Conservation (phyloP, 768 basidiomycete species). For the Leucosporidium yakuticum region DNA sequence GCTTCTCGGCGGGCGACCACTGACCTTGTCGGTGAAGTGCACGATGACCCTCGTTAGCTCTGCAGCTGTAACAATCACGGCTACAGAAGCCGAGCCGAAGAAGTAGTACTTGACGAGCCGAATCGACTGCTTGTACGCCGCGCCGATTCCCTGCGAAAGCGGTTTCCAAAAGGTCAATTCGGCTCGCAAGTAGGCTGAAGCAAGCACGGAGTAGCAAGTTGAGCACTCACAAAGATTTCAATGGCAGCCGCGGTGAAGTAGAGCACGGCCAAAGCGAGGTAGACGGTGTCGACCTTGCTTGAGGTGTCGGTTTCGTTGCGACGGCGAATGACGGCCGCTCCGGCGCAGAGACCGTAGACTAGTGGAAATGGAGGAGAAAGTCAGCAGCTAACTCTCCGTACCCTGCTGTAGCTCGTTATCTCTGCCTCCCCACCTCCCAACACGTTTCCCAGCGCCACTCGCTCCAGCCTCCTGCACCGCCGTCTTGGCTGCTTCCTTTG, state of each 20-base stretch:
- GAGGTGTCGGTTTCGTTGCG: not conserved
- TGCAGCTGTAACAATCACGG: conserved; percentile 10
- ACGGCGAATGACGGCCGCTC: not conserved
- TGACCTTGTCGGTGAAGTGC: conserved; percentile 19
- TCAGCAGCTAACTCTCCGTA: too few relatives aligned
- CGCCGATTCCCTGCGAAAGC: conserved; percentile 11
- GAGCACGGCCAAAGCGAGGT: conserved; percentile 8
- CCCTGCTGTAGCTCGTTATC: too few relatives aligned
- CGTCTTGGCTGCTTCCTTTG: too few relatives aligned
- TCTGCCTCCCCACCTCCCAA: not conserved
- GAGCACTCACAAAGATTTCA: conserved; percentile 4
- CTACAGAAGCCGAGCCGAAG: conserved; percentile 6
- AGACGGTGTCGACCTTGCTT: conserved; percentile 1
- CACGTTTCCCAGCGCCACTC: not conserved
- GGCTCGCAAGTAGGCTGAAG: too few relatives aligned
- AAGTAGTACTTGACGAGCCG: conserved; percentile 22
- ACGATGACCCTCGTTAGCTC: conserved; percentile 16
- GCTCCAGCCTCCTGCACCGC: too few relatives aligned
- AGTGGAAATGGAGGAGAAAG: not conserved
- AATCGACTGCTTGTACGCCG: conserved; percentile 10
- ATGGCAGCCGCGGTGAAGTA: conserved; percentile 23
- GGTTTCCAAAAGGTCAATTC: too few relatives aligned
- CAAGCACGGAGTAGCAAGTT: too few relatives aligned
- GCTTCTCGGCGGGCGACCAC: not conserved
- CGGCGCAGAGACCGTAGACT: conserved; percentile 25